Evolutionary conservation across 2,329 filamentous ascomycete species (phyloP).

Genomic region (Fonsecaea pugnacius): DNA sequence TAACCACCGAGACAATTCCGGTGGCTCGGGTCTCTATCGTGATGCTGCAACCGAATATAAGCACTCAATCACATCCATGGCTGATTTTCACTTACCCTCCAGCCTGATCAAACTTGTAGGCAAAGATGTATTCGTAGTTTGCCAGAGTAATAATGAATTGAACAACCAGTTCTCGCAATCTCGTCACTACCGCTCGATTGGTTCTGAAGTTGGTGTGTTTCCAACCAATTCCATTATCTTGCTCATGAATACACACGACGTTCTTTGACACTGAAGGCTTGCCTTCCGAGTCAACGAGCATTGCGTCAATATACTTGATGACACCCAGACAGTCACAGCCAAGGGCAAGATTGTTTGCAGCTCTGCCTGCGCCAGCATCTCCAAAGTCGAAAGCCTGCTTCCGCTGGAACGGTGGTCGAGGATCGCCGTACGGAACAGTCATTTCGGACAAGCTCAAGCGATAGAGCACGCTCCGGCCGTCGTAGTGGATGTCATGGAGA

Average conservation of each 20-base stretch:
- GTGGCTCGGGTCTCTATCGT: constrained; percentile 67
- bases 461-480: constrained; percentile 68
- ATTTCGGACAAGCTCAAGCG: constrained; percentile 71
- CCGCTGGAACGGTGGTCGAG: constrained; percentile 66
- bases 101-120: constrained; percentile 66
- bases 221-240: constrained; percentile 71
- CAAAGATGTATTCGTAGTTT: constrained; percentile 73
- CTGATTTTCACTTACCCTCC: constrained; percentile 49
- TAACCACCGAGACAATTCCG: constrained; percentile 66
- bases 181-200: constrained; percentile 63
- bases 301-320: constrained; percentile 68
- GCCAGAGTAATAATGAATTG: constrained; percentile 71
- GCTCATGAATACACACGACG: constrained; percentile 70
- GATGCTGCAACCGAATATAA: constrained; percentile 43
- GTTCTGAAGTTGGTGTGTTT: constrained; percentile 73
- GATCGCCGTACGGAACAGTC: constrained; percentile 70
- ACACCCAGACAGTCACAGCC: constrained; percentile 71
- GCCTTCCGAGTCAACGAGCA: constrained; percentile 60
- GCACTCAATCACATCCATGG: not conserved
- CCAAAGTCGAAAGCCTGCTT: constrained; percentile 76
- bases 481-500: constrained; percentile 72
- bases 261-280: constrained; percentile 59
- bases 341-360: constrained; percentile 68
- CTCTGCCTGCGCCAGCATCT: constrained; percentile 68
- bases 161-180: constrained; percentile 66